These are phyloP conservation scores for Amauroascus verrucosus DNA, from an alignment of 2,329 filamentous ascomycete genomes.

Conservation along the genomic window DNA sequence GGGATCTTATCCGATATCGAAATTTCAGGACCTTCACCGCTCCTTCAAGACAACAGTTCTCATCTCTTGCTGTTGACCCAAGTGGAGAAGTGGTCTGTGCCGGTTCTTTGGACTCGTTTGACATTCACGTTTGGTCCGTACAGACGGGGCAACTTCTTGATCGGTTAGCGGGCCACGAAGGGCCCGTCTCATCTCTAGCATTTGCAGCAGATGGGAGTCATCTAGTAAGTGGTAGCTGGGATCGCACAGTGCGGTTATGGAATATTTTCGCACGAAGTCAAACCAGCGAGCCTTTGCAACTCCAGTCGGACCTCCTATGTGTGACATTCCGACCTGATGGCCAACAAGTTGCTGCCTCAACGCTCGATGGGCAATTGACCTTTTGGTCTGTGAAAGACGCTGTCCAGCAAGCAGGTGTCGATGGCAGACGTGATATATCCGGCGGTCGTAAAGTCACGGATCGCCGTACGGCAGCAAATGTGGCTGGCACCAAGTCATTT, in stretches of 20 bases:
- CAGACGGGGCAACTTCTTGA: slow-evolving; percentile 94
- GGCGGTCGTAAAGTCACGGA: slow-evolving; percentile 83
- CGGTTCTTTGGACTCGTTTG: slow-evolving; percentile 89
- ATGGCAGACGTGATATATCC: slow-evolving; percentile 83
- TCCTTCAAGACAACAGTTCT: slow-evolving; percentile 81
- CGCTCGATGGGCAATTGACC: slow-evolving; percentile 81
- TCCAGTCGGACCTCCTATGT: slow-evolving; percentile 81
- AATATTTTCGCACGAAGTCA: slow-evolving; percentile 89
- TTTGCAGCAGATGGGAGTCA: slow-evolving; percentile 80
- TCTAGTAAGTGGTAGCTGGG: slow-evolving; percentile 90
- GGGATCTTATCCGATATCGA: slow-evolving; percentile 90
- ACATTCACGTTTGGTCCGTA: slow-evolving; percentile 97
- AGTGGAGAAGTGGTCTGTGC: slow-evolving; percentile 94
- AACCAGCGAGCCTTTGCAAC: slow-evolving; percentile 83
- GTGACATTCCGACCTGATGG: slow-evolving; percentile 85
- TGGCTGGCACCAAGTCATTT: slow-evolving; percentile 82
- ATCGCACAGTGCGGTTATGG: slow-evolving; percentile 91
- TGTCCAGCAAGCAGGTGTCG: slow-evolving; percentile 72
- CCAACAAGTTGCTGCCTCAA: slow-evolving; percentile 80
- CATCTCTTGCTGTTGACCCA: slow-evolving; percentile 89
- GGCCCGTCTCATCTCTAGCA: slow-evolving; percentile 75
- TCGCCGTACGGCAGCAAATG: slow-evolving; percentile 81
- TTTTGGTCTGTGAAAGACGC: slow-evolving; percentile 92
- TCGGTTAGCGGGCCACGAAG: slow-evolving; percentile 82
- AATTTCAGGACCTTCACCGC: slow-evolving; percentile 98